These are phyloP conservation scores for Globisporangium radiosum DNA, from an alignment of 352 stramenopile genomes.

Conservation along the genomic window DNA sequence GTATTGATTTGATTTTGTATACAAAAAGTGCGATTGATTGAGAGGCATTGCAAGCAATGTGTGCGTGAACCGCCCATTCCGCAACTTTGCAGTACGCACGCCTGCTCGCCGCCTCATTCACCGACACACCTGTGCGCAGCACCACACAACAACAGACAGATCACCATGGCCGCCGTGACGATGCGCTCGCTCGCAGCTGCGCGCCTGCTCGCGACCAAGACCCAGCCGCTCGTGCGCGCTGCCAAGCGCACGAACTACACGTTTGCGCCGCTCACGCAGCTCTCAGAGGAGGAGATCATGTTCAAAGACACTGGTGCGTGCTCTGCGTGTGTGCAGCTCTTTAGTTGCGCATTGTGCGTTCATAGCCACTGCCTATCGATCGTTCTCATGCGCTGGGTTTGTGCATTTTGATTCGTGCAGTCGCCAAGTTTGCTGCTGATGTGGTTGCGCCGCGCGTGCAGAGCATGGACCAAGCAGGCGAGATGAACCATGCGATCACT, in stretches of 20 bases:
- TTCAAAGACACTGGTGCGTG: constrained; percentile 48
- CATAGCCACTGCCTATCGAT: background rate
- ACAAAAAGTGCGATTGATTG: too few species aligned
- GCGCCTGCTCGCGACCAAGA: background rate
- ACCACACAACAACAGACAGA: too few species aligned
- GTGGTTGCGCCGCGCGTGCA: constrained; percentile 84
- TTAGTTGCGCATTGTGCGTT: background rate
- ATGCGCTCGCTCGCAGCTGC: background rate
- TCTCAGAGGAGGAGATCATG: constrained; percentile 66
- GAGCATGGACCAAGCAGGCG: constrained; percentile 89
- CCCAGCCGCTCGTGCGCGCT: background rate
- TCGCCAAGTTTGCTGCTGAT: constrained; percentile 82
- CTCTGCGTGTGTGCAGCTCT: background rate
- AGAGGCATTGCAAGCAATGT: too few species aligned
- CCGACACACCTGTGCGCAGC: too few species aligned
- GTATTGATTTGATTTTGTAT: too few species aligned
- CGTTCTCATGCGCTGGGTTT: background rate
- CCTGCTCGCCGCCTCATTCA: too few species aligned
- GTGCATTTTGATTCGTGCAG: constrained; percentile 14
- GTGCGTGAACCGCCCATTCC: too few species aligned
- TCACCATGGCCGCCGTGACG: background rate
- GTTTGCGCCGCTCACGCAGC: constrained; percentile 35
- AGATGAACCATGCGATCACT: constrained; percentile 89
- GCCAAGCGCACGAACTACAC: constrained; percentile 16
- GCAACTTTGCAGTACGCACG: too few species aligned